Evolutionary conservation across 2,329 filamentous ascomycete genomes (phyloP).

Genomic region (Xylaria sp.): DNA sequence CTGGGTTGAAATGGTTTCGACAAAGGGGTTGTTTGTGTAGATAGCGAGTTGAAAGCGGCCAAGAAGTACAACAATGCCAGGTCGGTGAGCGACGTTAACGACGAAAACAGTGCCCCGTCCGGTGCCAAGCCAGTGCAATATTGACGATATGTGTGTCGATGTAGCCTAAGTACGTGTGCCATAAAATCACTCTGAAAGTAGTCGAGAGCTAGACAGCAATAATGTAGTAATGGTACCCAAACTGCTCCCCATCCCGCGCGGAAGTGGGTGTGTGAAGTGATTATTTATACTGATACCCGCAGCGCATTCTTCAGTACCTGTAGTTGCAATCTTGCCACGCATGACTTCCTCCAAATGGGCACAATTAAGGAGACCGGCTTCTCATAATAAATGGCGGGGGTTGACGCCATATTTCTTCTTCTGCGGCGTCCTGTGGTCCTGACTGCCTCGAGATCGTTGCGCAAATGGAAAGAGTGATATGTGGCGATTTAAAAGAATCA

Average conservation of each 20-base stretch:
- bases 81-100: background rate
- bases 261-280: too few relatives aligned
- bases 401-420: background rate
- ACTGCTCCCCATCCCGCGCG: too few relatives aligned
- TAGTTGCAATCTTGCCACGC: background rate
- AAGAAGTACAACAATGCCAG: background rate
- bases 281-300: too few relatives aligned
- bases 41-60: background rate
- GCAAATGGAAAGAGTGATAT: background rate
- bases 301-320: background rate
- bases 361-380: background rate
- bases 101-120: background rate
- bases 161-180: background rate
- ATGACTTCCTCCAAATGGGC: background rate
- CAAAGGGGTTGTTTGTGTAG: conserved; percentile 2
- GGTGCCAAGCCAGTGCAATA: background rate
- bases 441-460: background rate
- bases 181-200: too few relatives aligned
- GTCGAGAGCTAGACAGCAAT: too few relatives aligned
- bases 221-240: too few relatives aligned
- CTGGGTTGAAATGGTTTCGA: background rate
- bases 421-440: background rate
- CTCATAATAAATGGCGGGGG: background rate
- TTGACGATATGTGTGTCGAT: background rate
- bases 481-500: background rate